These are phyloP conservation scores for Russula sp. DNA, from an alignment of 768 basidiomycete genomes.

Conservation along the genomic window DNA sequence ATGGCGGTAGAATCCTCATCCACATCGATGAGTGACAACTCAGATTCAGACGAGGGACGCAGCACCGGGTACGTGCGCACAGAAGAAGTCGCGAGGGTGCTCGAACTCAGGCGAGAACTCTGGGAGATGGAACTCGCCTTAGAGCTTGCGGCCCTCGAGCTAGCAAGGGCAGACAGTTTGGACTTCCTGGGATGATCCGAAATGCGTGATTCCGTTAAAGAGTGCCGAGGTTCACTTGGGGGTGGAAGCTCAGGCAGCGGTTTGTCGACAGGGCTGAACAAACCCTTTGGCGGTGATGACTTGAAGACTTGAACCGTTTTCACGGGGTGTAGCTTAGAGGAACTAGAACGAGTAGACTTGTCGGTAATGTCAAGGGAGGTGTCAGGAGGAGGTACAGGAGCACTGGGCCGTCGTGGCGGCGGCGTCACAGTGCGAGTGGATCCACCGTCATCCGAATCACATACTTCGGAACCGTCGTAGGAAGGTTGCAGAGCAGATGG, in stretches of 20 bases:
- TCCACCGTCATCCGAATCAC: conserved; percentile 26
- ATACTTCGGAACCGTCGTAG: conserved; percentile 1
- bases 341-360: conserved; percentile 29
- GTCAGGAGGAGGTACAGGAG: conserved; percentile 34
- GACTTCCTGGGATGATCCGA: conserved; percentile 36
- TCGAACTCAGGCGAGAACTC: conserved; percentile 30
- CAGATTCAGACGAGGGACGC: conserved; percentile 59
- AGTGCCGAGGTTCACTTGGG: conserved; percentile 27
- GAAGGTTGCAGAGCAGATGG: conserved; percentile 47
- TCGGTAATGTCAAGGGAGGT: conserved; percentile 52
- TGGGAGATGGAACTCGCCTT: conserved; percentile 43
- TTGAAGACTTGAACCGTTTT: conserved; percentile 20
- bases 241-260: conserved; percentile 23
- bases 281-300: background rate
- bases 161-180: conserved; percentile 62
- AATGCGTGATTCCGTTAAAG: conserved; percentile 8
- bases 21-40: conserved; percentile 23
- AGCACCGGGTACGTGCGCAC: conserved; percentile 66
- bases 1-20: conserved; percentile 36
- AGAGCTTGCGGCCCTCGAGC: conserved; percentile 35
- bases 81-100: conserved; percentile 45
- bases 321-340: background rate
- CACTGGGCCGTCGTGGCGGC: conserved; percentile 32
- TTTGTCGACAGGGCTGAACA: conserved; percentile 15
- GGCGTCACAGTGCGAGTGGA: conserved; percentile 34